Base-by-base conservation (phyloP, 768 basidiomycete species). In the Rickenella mellea region DNA sequence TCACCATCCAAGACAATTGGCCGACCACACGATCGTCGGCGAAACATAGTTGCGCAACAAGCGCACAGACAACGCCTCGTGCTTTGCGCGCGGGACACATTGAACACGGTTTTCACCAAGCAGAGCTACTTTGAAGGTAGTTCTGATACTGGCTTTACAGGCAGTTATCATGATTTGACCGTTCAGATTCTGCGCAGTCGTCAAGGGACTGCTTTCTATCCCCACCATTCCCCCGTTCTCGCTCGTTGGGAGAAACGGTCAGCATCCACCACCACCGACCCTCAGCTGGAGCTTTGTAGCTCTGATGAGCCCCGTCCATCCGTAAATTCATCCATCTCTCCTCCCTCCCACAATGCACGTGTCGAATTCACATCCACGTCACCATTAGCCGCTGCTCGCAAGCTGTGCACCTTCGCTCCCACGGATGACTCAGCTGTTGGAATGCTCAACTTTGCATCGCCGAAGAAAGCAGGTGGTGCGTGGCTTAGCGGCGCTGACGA, bases 391-490 rank as follows among this genome's bases (percentile, higher is more conserved):
- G 52, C 56, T 6, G 58, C 65, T 39, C 57, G 61, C 17, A 55
- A 43, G 8, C 42, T 67, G 19, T 22, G 48, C 46, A 2, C 48
- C 46, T 40, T 35, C 57, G 11, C 46, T 46, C 24, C 54, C 57
- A n/a, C 49, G 44, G 6, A 56, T 58, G 9, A 53, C 49, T 10
- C 7, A 4, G 19, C 10, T 17, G 10, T 69, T 19, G 68, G 68
- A 20, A 51, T 69, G n/a, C 51, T 70, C 5, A 69, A 68, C 30
- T 67, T 61, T 51, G 64, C 66, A 8, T 68, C 66, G 36, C 58
- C 67, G 10, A 69, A 66, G 52, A 64, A 63, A 44, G 64, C 67
- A 10, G 67, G 66, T 21, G 69, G 70, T 24, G 65, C 65, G n/a
- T 69, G 60, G 45, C 49, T 68, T 35, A 60, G 61, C 28, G 71